phyloP scores from a whole-genome alignment of 2,329 filamentous ascomycete species.

The Trichocomaceae sp. region DNA sequence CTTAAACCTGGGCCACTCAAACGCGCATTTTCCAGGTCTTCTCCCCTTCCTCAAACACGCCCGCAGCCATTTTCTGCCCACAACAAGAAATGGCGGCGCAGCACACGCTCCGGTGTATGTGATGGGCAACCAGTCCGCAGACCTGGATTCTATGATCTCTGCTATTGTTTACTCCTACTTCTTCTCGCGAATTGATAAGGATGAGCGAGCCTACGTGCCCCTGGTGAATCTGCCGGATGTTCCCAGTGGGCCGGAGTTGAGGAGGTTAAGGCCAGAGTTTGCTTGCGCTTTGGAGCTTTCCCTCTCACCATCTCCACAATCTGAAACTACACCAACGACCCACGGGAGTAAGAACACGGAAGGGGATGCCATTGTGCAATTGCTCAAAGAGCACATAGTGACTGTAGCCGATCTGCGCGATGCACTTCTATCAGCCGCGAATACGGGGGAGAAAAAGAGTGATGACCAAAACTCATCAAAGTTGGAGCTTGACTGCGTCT shows the following conservation, averaged over 20 bases:
- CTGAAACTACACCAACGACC: not conserved
- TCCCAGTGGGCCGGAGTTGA: conserved; percentile 42
- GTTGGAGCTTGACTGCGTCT: conserved; percentile 10
- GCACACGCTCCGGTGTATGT: conserved; percentile 31
- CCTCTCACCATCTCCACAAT: conserved; percentile 23
- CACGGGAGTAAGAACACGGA: not conserved
- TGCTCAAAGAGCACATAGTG: conserved; percentile 31
- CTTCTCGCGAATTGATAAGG: conserved; percentile 32
- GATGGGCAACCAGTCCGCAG: conserved; percentile 42
- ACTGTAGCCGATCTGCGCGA: conserved; percentile 34
- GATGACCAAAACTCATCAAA: not conserved
- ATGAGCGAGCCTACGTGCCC: conserved; percentile 45
- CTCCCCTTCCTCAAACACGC: conserved; percentile 34
- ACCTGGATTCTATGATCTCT: conserved; percentile 58
- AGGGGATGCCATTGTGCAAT: conserved; percentile 17
- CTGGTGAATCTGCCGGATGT: conserved; percentile 51
- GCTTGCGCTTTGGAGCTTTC: conserved; percentile 49
- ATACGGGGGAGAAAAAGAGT: conserved; percentile 17
- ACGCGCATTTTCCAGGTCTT: conserved; percentile 15
- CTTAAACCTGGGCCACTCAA: not conserved
- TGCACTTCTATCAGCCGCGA: conserved; percentile 6
- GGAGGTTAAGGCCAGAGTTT: conserved; percentile 52
- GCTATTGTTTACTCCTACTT: conserved; percentile 58
- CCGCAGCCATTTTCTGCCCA: conserved; percentile 21
- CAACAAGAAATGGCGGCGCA: conserved; percentile 17